Evolutionary conservation across 768 basidiomycete genomes (phyloP), one percentile per base, ranked within the genome.

Genomic region (Mycena olivaceomarginata): DNA sequence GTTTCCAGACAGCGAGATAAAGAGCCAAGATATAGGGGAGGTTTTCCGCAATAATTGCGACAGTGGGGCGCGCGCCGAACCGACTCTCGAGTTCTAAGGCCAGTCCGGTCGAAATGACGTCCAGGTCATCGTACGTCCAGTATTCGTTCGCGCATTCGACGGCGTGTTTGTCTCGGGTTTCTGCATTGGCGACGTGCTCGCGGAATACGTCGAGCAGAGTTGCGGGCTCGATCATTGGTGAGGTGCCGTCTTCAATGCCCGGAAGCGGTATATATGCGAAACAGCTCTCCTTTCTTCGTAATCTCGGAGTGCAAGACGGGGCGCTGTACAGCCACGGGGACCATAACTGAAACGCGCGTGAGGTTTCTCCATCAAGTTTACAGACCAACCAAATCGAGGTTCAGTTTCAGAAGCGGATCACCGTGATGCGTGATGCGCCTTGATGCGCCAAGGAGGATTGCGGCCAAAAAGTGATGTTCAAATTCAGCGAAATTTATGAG

Each of bases 41-140:
- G 66, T 86, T 86, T 74, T 86, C 86, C 73, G 83, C 80, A 48
- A 86, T 75, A 57, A 85, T 79, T 18, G 84, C 85, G n/a, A 86
- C 81, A 10, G 80, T 79, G 5, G 84, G 85, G 57, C 82, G 82
- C 25, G 70, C 40, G 10, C 85, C 84, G 70, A 83, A 82, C 31
- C 66, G 75, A 13, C 77, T 72, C 64, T 81, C 65, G 40, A 86
- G 67, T 12, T 83, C 81, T 20, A 82, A 67, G 20, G 86, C 85
- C 20, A 86, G 75, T 20, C 83, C 82, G n/a, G 81, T 83, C 3
- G 85, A 85, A 59, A 86, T 78, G 20, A 72, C 77, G 79, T 86
- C 83, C 25, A 86, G 78, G 57, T 85, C 84, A 20, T 82, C 82
- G 72, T 86, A 86, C 0, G 83, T 85, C 84, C 85, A 86, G 31